phyloP scores from a whole-genome alignment of 306 rosid species.

The Rosa persica region DNA sequence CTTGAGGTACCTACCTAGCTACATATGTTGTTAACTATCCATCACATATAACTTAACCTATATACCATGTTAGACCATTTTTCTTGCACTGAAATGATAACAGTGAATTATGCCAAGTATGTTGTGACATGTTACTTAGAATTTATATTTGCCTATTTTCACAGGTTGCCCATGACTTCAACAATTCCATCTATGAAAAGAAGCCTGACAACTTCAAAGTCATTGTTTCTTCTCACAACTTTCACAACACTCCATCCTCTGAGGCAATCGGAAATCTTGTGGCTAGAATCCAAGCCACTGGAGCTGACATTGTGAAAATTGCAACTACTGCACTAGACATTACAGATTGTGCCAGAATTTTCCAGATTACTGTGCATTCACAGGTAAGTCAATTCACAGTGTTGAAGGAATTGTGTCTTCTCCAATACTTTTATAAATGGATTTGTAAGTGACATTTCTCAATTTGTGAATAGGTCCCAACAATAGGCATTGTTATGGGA shows the following conservation, averaged over 20 bases:
- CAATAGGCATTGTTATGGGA: conserved; percentile 40
- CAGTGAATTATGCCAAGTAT: neutral
- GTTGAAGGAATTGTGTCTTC: neutral
- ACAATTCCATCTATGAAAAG: conserved; percentile 33
- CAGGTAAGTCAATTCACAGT: conserved; percentile 26
- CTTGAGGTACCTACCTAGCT: conserved; percentile 33
- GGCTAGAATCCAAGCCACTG: conserved; percentile 43
- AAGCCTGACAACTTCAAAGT: conserved; percentile 41
- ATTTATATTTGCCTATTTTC: neutral
- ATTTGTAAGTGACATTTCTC: conserved; percentile 5
- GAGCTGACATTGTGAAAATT: conserved; percentile 48
- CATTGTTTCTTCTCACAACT: conserved; percentile 49
- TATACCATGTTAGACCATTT: neutral
- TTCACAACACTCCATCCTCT: conserved; percentile 42
- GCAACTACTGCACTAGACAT: conserved; percentile 47
- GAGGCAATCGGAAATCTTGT: conserved; percentile 43
- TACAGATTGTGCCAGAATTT: conserved; percentile 44
- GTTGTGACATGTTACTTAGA: neutral
- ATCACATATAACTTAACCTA: neutral
- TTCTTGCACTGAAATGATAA: conserved; percentile 5
- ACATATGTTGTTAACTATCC: neutral
- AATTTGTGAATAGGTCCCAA: conserved; percentile 33
- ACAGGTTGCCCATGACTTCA: conserved; percentile 44
- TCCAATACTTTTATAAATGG: neutral
- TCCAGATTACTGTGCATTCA: conserved; percentile 43